Evolutionary conservation across 176 grass and related monocot genomes (phyloP), one percentile per base, ranked within the genome.

Genomic region (Ampelocalamus luodianensis): DNA sequence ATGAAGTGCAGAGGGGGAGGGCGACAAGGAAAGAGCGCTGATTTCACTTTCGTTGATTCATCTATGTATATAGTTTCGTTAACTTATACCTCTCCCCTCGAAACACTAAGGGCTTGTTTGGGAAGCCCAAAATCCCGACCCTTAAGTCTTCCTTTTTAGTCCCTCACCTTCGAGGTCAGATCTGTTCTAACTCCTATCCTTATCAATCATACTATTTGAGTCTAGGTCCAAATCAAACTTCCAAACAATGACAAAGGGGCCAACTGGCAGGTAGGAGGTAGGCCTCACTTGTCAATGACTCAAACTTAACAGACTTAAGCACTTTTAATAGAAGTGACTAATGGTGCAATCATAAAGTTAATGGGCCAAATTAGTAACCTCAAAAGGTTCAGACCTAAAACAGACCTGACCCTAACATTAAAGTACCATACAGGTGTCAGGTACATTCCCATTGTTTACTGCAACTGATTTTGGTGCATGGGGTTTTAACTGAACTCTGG

Each of bases 131-230:
- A 29, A n/a, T n/a, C n/a, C n/a, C 29, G 1, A 29, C 1, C 1
- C 32, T 34, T 58, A 58, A 58, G 37, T 58, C 13, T 43, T 88
- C 4, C 4, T 38, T 58, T 64, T 70, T 27, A n/a, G 45, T 56
- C 46, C 59, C 81, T 56, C 67, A 55, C 42, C 39, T 65, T 79
- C 6, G 3, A 72, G 26, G 65, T 45, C 23, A 73, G 6, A 67
- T 38, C 38, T 46, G 6, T 32, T n/a, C n/a, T 15, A 59, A 34
- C 6, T 26, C 46, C 5, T 73, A 89, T 65, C 55, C n/a, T 49
- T 74, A 56, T 65, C 70, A 34, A 72, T 32, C 69, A 65, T 74
- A 65, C 38, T 48, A 56, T 56, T 83, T 16, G 48, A 65, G n/a
- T 18, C 23, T 77, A 53, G 20, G 16, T 34, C 55, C 27, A 48